These are phyloP conservation scores for Alternaria sp. DNA, from an alignment of 2,329 filamentous ascomycete species.

Conservation along the genomic window DNA sequence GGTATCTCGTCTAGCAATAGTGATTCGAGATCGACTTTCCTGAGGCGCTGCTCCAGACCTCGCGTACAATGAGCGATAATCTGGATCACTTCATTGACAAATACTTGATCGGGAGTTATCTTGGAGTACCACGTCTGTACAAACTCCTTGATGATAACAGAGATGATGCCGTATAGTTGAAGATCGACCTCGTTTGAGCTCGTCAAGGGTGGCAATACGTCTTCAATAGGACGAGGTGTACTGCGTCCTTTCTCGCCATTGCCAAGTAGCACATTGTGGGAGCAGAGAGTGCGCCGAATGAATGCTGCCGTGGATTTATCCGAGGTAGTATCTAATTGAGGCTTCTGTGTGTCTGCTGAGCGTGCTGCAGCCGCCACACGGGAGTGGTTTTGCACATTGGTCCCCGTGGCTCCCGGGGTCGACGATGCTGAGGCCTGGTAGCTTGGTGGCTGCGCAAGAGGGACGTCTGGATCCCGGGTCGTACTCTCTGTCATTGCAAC, in stretches of 20 bases:
- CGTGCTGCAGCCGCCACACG: conserved; percentile 25
- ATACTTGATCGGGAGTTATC: conserved; percentile 87
- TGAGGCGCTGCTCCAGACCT: conserved; percentile 82
- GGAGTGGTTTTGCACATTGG: conserved; percentile 18
- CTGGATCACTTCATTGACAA: conserved; percentile 86
- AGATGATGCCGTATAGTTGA: conserved; percentile 90
- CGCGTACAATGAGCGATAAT: conserved; percentile 92
- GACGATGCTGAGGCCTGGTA: conserved; percentile 21
- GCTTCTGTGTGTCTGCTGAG: conserved; percentile 28
- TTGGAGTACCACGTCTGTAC: conserved; percentile 92
- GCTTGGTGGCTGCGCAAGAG: conserved; percentile 30
- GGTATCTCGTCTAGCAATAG: conserved; percentile 88
- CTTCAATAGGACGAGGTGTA: conserved; percentile 73
- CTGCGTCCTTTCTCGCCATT: conserved; percentile 60
- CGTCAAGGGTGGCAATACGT: conserved; percentile 86
- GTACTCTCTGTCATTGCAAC: conserved; percentile 38
- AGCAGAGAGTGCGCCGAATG: conserved; percentile 82
- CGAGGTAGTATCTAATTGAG: conserved; percentile 58
- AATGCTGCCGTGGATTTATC: conserved; percentile 81
- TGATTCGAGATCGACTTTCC: conserved; percentile 81
- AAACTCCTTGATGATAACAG: conserved; percentile 87
- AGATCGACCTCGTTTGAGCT: conserved; percentile 93
- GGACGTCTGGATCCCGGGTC: conserved; percentile 25
- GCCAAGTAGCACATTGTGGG: conserved; percentile 61
- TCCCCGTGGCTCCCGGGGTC: conserved; percentile 13